A percentile compares a stretch with the other conserved stretches of the same genome.
phyloP scores from a whole-genome alignment of 2,329 filamentous ascomycete genomes.

The Elsinoe arachidis region DNA sequence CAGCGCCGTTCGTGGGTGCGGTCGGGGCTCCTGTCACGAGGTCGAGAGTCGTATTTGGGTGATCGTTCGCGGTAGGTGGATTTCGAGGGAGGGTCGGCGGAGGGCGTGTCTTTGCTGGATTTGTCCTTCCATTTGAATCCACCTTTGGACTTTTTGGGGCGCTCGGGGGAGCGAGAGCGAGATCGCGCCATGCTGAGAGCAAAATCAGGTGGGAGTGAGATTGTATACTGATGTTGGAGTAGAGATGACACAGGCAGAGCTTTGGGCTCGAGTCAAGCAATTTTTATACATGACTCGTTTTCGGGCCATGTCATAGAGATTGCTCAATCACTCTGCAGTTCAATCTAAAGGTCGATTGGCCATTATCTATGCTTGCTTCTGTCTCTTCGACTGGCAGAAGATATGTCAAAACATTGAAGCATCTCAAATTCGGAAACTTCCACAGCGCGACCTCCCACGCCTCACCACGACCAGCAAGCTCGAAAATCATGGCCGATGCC shows the following conservation, averaged over 20 bases:
- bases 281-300: slow-evolving; percentile 8
- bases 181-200: slow-evolving; percentile 6
- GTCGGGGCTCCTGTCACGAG: slow-evolving; percentile 14
- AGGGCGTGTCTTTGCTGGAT: slow-evolving; percentile 15
- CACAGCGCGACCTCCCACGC: neutral
- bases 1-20: slow-evolving; percentile 14
- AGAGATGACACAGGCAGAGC: neutral
- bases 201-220: neutral
- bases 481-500: slow-evolving; percentile 12
- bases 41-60: slow-evolving; percentile 21
- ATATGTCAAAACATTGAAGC: neutral
- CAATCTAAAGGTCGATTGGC: too few species aligned
- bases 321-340: too few species aligned
- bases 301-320: neutral
- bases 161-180: slow-evolving; percentile 26
- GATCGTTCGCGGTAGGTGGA: slow-evolving; percentile 29
- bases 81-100: slow-evolving; percentile 21
- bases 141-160: slow-evolving; percentile 26
- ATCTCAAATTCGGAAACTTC: neutral
- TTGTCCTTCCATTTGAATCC: slow-evolving; percentile 32
- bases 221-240: neutral
- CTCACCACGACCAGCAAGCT: neutral
- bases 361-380: neutral
- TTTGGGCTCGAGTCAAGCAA: neutral
- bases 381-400: neutral